Evolutionary conservation across 116 monocot species (phyloP).

Genomic region (Posidonia oceanica): DNA sequence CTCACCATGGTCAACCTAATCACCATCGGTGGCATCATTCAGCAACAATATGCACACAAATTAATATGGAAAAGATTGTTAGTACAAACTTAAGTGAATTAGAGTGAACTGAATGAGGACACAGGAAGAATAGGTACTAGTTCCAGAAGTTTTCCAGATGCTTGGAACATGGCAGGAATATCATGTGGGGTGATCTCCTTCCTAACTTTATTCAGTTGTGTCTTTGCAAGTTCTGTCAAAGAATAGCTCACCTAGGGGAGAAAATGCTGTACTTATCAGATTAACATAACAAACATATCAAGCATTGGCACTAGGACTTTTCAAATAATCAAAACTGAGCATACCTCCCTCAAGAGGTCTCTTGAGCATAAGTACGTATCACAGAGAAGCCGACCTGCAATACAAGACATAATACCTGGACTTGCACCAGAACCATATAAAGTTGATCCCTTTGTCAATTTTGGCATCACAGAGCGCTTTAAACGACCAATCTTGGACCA

Average conservation of each 20-base stretch:
- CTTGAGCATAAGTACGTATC: constrained; percentile 89
- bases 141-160: constrained; percentile 57
- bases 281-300: not conserved
- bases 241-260: constrained; percentile 80
- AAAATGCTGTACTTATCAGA: not conserved
- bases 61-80: not conserved
- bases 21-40: constrained; percentile 2
- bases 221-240: constrained; percentile 90
- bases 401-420: constrained; percentile 80
- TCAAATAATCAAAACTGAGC: not conserved
- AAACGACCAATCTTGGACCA: constrained; percentile 98
- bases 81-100: not conserved
- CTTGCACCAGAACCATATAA: constrained; percentile 94
- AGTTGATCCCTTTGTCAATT: constrained; percentile 64
- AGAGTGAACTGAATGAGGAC: not conserved
- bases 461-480: constrained; percentile 90
- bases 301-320: not conserved
- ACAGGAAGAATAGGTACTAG: constrained; percentile 35
- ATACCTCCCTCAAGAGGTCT: constrained; percentile 85
- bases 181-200: constrained; percentile 76
- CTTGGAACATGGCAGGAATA: constrained; percentile 75
- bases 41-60: constrained; percentile 1
- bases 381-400: constrained; percentile 91
- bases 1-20: constrained; percentile 73
- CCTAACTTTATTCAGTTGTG: constrained; percentile 73